Conservation (phyloP, 2,329 filamentous ascomycete species). For the Gaeumannomyces tritici region DNA sequence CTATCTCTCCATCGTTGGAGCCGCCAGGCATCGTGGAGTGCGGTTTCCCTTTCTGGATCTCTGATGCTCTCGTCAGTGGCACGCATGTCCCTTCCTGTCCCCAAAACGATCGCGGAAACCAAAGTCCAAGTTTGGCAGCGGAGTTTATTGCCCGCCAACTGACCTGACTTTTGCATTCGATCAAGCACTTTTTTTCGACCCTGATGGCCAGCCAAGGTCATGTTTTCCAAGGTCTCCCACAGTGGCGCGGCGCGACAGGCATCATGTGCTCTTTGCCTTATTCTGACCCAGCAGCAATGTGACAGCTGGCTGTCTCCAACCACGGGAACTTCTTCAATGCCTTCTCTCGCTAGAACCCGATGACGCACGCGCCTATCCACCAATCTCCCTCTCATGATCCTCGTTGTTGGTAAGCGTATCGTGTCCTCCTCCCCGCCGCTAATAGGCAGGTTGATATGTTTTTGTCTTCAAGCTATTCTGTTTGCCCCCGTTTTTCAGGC, state of each 20-base stretch:
- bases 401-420: neutral
- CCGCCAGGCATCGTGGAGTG: too few relatives aligned
- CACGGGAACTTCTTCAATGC: neutral
- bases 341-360: neutral
- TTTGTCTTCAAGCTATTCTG: neutral
- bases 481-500: neutral
- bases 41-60: too few relatives aligned
- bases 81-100: too few relatives aligned
- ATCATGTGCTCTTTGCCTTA: neutral
- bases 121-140: neutral
- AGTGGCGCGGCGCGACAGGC: too few relatives aligned
- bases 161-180: neutral
- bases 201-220: neutral
- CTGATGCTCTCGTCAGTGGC: too few relatives aligned
- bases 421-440: too few relatives aligned
- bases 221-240: neutral
- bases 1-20: neutral
- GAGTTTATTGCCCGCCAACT: neutral
- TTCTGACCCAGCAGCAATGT: neutral
- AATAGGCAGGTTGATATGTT: too few relatives aligned
- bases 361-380: neutral
- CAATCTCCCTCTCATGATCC: neutral
- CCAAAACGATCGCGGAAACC: neutral
- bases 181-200: neutral
- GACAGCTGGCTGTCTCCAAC: neutral